Evolutionary conservation across 1,139 yeast genomes (phyloP).

Genomic region (Saccharomyces pastorianus): DNA sequence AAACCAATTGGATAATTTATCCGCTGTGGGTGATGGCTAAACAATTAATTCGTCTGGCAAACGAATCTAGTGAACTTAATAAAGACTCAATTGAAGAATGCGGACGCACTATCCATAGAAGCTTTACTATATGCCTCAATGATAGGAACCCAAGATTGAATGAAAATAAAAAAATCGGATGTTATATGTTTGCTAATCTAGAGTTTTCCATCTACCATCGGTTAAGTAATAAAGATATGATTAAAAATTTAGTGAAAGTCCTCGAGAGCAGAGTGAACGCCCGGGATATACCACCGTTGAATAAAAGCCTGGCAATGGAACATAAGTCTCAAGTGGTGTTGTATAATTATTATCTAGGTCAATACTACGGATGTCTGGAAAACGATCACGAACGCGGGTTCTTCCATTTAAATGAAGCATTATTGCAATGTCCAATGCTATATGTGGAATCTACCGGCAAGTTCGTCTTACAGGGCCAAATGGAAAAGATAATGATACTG

Average conservation of each 20-base stretch:
- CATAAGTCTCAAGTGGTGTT: constrained; percentile 16
- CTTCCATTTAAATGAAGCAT: constrained; percentile 18
- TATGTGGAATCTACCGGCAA: constrained; percentile 18
- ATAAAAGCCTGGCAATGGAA: constrained; percentile 26
- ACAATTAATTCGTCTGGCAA: constrained; percentile 36
- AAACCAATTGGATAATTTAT: constrained; percentile 59
- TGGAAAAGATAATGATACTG: constrained; percentile 40
- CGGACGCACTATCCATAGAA: constrained; percentile 57
- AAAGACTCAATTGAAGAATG: constrained; percentile 40
- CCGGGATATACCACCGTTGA: constrained; percentile 38
- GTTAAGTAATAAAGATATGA: constrained; percentile 64
- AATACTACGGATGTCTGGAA: constrained; percentile 27
- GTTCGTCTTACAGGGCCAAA: constrained; percentile 6
- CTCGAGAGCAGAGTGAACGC: constrained; percentile 33
- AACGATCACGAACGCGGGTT: constrained; percentile 17
- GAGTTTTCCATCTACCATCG: constrained; percentile 66
- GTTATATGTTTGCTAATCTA: constrained; percentile 66
- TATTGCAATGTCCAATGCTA: constrained; percentile 32
- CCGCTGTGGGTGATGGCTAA: constrained; percentile 49
- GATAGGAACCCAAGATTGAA: constrained; percentile 55
- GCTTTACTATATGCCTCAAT: constrained; percentile 70
- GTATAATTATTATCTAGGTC: constrained; percentile 26
- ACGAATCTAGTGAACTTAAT: constrained; percentile 24
- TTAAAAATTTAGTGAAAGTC: constrained; percentile 72
- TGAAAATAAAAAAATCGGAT: constrained; percentile 52